phyloP scores from a whole-genome alignment of 345 rosid genomes.

The Isatis tinctoria region DNA sequence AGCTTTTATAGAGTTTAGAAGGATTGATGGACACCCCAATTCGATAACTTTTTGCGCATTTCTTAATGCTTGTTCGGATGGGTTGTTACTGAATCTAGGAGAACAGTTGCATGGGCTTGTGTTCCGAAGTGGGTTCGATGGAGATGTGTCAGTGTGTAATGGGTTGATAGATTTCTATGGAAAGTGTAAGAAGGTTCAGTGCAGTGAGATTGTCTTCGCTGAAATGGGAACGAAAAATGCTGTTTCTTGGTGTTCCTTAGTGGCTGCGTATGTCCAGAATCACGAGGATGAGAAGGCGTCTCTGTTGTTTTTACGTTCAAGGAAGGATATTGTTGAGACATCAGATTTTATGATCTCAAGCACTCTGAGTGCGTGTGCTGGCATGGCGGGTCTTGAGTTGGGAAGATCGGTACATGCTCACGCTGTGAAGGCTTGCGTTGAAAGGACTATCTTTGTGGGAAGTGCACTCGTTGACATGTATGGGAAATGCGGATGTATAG shows the following conservation, averaged over 20 bases:
- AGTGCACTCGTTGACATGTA: conserved; percentile 87
- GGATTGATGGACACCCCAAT: conserved; percentile 57
- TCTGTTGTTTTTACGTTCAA: conserved; percentile 39
- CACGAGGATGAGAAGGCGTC: conserved; percentile 73
- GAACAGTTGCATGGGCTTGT: conserved; percentile 61
- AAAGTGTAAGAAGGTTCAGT: conserved; percentile 55
- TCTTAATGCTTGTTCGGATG: conserved; percentile 70
- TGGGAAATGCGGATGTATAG: conserved; percentile 83
- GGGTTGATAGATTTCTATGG: conserved; percentile 83
- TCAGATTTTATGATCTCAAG: conserved; percentile 74
- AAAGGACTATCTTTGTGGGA: conserved; percentile 57
- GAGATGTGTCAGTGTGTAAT: conserved; percentile 53
- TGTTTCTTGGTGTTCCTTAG: conserved; percentile 83
- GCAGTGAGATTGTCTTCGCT: conserved; percentile 49
- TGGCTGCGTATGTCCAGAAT: conserved; percentile 68
- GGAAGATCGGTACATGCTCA: conserved; percentile 71
- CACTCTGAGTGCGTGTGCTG: conserved; percentile 66
- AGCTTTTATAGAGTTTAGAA: conserved; percentile 52
- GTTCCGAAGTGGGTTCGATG: conserved; percentile 52
- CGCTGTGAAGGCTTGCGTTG: conserved; percentile 66
- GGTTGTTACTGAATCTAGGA: conserved; percentile 45
- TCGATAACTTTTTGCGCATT: conserved; percentile 61
- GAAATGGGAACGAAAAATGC: conserved; percentile 53
- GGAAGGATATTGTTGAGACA: conserved; percentile 47
- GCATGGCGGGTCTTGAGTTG: conserved; percentile 58